phyloP scores from a whole-genome alignment of 139 green algal genomes.

The Chlamydomonas asymmetrica region DNA sequence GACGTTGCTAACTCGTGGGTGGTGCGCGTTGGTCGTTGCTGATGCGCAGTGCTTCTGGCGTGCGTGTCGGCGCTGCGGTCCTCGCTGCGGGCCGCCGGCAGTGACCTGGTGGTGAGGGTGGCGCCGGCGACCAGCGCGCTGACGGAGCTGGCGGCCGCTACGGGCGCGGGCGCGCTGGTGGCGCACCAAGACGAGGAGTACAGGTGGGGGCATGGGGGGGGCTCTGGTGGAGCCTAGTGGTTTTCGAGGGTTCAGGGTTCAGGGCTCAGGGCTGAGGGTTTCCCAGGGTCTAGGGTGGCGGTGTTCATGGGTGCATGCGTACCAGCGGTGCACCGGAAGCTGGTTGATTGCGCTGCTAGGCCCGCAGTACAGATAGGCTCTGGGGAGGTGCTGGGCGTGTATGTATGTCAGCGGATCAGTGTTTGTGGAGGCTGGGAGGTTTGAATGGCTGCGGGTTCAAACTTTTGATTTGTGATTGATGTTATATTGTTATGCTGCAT shows the following conservation, averaged over 20 bases:
- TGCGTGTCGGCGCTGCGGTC: slow-evolving; percentile 47
- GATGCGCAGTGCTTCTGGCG: slow-evolving; percentile 29
- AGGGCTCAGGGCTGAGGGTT: no score
- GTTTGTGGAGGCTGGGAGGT: no score
- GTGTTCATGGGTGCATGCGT: slow-evolving; percentile 1
- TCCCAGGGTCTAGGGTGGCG: neutral
- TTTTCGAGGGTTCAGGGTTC: neutral
- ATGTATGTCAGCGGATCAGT: no score
- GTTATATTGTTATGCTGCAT: no score
- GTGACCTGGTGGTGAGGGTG: slow-evolving; percentile 54
- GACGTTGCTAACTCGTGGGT: no score
- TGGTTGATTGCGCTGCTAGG: neutral
- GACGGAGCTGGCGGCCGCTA: slow-evolving; percentile 12
- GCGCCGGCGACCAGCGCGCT: slow-evolving; percentile 49
- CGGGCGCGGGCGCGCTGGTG: slow-evolving; percentile 39
- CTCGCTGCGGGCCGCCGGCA: slow-evolving; percentile 45
- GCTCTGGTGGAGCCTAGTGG: neutral
- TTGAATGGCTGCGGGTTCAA: no score
- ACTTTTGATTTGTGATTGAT: no score
- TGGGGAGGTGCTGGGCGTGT: no score
- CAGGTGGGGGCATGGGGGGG: slow-evolving; percentile 16
- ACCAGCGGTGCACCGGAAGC: neutral
- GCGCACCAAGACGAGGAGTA: slow-evolving; percentile 70
- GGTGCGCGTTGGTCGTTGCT: no score
- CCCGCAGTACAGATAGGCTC: no score